These are phyloP conservation scores for Bimuria novae-zelandiae DNA, from an alignment of 2,329 filamentous ascomycete species.

Conservation along the genomic window DNA sequence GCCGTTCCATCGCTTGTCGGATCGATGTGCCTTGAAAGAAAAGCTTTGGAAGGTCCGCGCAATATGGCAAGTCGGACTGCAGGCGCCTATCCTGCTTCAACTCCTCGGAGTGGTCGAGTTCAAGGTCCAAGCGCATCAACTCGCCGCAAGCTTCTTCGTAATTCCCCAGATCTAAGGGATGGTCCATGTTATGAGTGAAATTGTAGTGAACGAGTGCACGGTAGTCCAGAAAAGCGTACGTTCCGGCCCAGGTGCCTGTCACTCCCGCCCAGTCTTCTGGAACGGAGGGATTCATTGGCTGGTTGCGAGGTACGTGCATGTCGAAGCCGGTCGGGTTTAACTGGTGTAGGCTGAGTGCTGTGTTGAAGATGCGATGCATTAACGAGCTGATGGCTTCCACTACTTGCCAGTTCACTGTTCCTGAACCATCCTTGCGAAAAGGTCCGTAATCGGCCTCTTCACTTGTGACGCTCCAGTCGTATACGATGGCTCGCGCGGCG, in stretches of 20 bases:
- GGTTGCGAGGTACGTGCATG: slow-evolving; percentile 16
- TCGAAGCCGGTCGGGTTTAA: slow-evolving; percentile 18
- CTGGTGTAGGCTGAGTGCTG: slow-evolving; percentile 4
- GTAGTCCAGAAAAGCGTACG: slow-evolving; percentile 30
- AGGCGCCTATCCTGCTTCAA: slow-evolving; percentile 20
- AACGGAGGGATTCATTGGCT: slow-evolving; percentile 7
- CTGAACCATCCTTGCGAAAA: slow-evolving; percentile 19
- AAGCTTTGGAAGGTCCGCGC: slow-evolving; percentile 25
- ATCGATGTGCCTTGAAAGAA: slow-evolving; percentile 26
- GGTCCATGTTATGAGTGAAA: slow-evolving; percentile 20
- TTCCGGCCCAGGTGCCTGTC: slow-evolving; percentile 23
- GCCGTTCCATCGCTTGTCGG: slow-evolving; percentile 11
- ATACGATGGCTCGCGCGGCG: slow-evolving; percentile 24
- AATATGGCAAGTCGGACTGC: slow-evolving; percentile 22
- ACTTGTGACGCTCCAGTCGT: slow-evolving; percentile 26
- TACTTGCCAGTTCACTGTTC: slow-evolving; percentile 23
- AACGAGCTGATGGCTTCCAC: slow-evolving; percentile 27
- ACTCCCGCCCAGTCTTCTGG: slow-evolving; percentile 29
- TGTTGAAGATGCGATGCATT: slow-evolving; percentile 25
- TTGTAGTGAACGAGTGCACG: slow-evolving; percentile 28
- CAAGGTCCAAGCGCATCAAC: slow-evolving; percentile 25
- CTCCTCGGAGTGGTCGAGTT: slow-evolving; percentile 19
- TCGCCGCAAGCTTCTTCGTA: slow-evolving; percentile 22
- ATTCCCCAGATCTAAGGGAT: slow-evolving; percentile 17
- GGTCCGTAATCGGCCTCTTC: slow-evolving; percentile 24